Evolutionary conservation across 2,329 filamentous ascomycete genomes (phyloP), one percentile per base, ranked within the genome.

Genomic region (Drechmeria coniospora): DNA sequence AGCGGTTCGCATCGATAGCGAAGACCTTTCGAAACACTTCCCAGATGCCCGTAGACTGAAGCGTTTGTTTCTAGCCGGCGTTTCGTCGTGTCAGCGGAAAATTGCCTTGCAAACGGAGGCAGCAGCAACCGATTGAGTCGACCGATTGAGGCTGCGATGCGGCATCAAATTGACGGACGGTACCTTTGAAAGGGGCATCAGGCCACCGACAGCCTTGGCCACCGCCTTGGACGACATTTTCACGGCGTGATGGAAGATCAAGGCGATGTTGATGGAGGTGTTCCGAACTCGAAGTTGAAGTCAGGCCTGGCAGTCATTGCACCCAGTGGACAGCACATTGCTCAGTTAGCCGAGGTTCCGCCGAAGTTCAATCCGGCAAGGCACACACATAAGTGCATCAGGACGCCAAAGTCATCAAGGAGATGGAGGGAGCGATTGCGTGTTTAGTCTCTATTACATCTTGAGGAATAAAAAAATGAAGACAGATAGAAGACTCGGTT

Each of bases 1-100:
- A 94, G 40, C 90, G 86, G 47, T 81, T 74, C 20, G 84, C 70
- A 53, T 93, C 87, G 46, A 98, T 61, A 41, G 83, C 73, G 41
- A 94, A 56, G 43, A 77, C 51, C 41, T 74, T 72, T 52, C 86
- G 84, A 53, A 98, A 61, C 31, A 61, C 62, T 49, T 87, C 84
- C 80, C 83, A 95, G 55, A 95, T 62, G 22, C 90, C 90, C 21
- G 67, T 72, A 28, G 87, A 90, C 51, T 93, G 81, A 38, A 95
- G 64, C 20, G 86, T 92, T 62, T 98, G 87, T 80, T 95, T 95
- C 87, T 98, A 46, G 23, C 20, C 17, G 28, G 31, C 5, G 23
- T 15, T 25, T 29, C 38, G 45, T 42, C 42, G 32, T 35, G 15
- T 15, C 17, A 21, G 22, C n/a, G 15, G n/a, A n/a, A n/a, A n/a